A percentile compares a stretch with the other conserved stretches of the same genome.
Evolutionary conservation across 176 grass and related monocot genomes (phyloP).

Genomic region (Oryza glaberrima): DNA sequence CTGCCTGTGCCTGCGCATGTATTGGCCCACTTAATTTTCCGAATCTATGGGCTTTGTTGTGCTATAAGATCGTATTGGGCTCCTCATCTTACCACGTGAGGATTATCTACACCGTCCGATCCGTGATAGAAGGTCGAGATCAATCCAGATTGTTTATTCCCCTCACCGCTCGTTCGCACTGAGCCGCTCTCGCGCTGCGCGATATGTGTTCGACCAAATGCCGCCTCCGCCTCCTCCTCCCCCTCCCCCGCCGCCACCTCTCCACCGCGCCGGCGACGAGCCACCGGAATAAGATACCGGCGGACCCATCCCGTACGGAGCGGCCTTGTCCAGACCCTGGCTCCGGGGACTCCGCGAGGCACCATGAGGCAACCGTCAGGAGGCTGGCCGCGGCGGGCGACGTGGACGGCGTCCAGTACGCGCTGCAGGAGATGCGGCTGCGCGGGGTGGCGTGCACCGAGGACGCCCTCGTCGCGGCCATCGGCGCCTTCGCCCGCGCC

Average conservation of each 20-base stretch:
- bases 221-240: constrained; percentile 6
- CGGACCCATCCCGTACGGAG: background rate
- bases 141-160: background rate
- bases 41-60: no score
- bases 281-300: background rate
- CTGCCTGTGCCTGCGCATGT: no score
- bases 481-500: constrained; percentile 68
- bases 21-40: no score
- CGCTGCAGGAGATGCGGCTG: constrained; percentile 78
- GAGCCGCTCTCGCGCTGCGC: constrained; percentile 1
- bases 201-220: constrained; percentile 62
- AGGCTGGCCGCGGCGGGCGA: constrained; percentile 59
- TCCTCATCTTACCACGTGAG: background rate
- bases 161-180: background rate
- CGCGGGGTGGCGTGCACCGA: constrained; percentile 59
- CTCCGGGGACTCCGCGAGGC: constrained; percentile 26
- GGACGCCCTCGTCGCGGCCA: constrained; percentile 49
- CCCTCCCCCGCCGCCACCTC: constrained; percentile 1
- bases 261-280: background rate
- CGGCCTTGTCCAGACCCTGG: background rate
- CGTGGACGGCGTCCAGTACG: constrained; percentile 72
- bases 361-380: constrained; percentile 64
- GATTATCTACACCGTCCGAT: background rate
- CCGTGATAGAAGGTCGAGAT: background rate
- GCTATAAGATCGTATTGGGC: no score